These are phyloP conservation scores for Plasmodium blacklocki DNA, from an alignment of 169 alveolate genomes.

Conservation along the genomic window DNA sequence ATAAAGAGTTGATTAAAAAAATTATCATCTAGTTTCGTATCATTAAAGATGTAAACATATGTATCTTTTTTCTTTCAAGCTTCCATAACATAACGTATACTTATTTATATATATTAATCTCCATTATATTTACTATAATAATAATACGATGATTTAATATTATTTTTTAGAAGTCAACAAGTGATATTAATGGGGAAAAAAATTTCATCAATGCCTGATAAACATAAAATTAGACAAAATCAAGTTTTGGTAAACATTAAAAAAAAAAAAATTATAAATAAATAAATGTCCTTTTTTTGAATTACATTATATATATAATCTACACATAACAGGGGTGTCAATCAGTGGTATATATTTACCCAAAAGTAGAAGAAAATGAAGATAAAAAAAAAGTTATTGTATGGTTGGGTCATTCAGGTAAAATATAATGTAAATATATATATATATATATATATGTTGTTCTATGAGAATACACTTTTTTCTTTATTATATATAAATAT, in stretches of 20 bases:
- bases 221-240: constrained; percentile 56
- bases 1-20: too few species aligned
- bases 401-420: constrained; percentile 77
- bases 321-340: constrained; percentile 67
- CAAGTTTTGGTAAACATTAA: constrained; percentile 63
- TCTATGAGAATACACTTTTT: neutral
- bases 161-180: constrained; percentile 68
- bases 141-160: too few species aligned
- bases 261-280: neutral
- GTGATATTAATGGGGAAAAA: constrained; percentile 72
- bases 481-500: neutral
- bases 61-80: too few species aligned
- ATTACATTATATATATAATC: neutral
- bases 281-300: neutral
- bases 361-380: constrained; percentile 28
- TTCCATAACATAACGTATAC: too few species aligned
- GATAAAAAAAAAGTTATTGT: constrained; percentile 33
- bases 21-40: too few species aligned
- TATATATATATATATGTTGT: neutral
- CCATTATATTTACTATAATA: too few species aligned
- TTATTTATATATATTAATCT: too few species aligned
- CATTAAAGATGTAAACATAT: too few species aligned
- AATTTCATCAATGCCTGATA: constrained; percentile 66
- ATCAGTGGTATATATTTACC: constrained; percentile 65
- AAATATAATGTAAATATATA: constrained; percentile 2